Base-by-base conservation (phyloP, 2,329 filamentous ascomycete species). In the Trichoderma pleuroti region DNA sequence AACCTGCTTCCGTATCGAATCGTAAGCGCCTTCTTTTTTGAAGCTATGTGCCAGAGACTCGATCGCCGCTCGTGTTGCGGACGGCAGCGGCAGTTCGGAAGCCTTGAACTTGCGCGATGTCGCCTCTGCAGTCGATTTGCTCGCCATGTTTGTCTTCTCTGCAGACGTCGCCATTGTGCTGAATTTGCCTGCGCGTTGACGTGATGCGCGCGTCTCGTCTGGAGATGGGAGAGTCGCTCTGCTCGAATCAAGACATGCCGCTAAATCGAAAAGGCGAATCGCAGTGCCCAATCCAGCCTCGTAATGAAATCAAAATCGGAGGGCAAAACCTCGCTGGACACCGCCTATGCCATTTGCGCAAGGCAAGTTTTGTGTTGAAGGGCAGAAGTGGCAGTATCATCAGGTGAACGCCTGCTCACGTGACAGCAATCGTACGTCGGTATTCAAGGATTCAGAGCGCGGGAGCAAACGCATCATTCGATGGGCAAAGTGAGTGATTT, bases 11-110 rank as follows among this genome's bases (percentile, higher is more conserved):
- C 92, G 89, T 73, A 94, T 87, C 16, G 86, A 84, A 80, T 96
- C 93, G 77, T 94, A 96, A 70, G 92, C 91, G 72, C 93, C 93
- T 80, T 93, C 93, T 82, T 94, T 95, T 81, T 94, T 94, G 83
- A 94, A 95, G 12, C 87, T 91, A 77, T 93, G 90, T n/a, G 92
- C 88, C 26, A 95, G 86, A 18, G 86, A 87, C 75, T 94, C 92
- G 70, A 95, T 93, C 1, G 91, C 90, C 1, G 87, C 86, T 73
- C 91, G 86, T 66, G 93, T 92, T n/a, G 89, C 86, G 4, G 90
- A 91, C 6, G 91, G 87, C 24, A 94, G 82, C 2, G 92, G 92
- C 21, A 95, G 84, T 75, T 95, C 92, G 0, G 90, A 91, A 4
- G 91, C 88, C 79, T 93, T 93, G 78, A 91, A 88, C 76, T 89